Evolutionary conservation across 2,329 filamentous ascomycete genomes (phyloP).

Genomic region (Exophiala phaeomuriformis): DNA sequence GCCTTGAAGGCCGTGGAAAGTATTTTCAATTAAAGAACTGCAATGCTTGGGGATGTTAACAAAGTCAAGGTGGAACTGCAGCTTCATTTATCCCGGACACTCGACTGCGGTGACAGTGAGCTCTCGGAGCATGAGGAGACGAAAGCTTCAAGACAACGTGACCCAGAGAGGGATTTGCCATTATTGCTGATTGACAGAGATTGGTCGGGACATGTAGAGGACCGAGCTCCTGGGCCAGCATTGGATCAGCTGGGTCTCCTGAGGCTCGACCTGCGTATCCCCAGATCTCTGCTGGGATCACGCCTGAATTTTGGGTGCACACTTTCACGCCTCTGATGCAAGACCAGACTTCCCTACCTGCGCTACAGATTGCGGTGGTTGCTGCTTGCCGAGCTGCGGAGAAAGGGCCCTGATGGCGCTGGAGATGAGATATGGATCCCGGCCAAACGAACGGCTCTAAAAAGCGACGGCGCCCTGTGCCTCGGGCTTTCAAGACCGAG

Average conservation of each 20-base stretch:
- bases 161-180: neutral
- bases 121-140: neutral
- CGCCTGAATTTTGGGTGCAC: neutral
- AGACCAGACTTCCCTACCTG: neutral
- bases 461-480: neutral
- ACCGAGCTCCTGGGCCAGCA: slow-evolving; percentile 1
- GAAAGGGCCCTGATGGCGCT: neutral
- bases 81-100: neutral
- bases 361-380: neutral
- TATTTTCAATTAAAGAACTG: neutral
- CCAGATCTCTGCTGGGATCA: slow-evolving; percentile 6
- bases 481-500: slow-evolving; percentile 1
- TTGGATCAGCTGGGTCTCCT: neutral
- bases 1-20: neutral
- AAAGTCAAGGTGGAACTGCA: neutral
- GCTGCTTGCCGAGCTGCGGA: slow-evolving; percentile 1
- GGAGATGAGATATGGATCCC: neutral
- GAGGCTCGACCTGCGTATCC: neutral
- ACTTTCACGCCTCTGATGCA: neutral
- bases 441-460: neutral
- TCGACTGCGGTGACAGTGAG: neutral
- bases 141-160: neutral
- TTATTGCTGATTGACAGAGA: neutral
- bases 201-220: slow-evolving; percentile 3
- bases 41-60: neutral